These are phyloP conservation scores for Populus simonii DNA, from an alignment of 345 rosid species.

Conservation along the genomic window DNA sequence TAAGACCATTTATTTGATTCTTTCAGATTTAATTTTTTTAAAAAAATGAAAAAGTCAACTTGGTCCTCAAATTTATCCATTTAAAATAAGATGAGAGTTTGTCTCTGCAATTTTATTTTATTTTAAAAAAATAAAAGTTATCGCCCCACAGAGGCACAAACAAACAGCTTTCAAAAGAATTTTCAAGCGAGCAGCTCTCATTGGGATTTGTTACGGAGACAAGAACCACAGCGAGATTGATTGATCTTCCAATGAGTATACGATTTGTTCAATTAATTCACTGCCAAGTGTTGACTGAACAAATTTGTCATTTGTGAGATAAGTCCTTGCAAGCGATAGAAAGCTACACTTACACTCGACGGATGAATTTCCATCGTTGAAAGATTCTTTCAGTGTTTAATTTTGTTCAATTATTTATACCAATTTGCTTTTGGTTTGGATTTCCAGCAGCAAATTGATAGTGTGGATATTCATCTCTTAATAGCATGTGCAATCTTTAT, in stretches of 20 bases:
- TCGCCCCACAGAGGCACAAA: too few species aligned
- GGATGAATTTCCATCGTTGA: too few species aligned
- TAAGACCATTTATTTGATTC: background rate
- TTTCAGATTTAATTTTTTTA: background rate
- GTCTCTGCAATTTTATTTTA: too few species aligned
- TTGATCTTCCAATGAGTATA: background rate
- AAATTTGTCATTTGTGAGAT: background rate
- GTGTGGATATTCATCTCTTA: too few species aligned
- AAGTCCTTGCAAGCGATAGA: background rate
- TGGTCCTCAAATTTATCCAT: background rate
- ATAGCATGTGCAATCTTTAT: too few species aligned
- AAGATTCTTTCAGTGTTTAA: too few species aligned
- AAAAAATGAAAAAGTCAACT: background rate
- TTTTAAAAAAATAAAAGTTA: too few species aligned
- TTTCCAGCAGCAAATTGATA: too few species aligned
- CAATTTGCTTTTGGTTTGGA: too few species aligned
- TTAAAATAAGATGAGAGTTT: background rate
- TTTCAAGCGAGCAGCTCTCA: background rate
- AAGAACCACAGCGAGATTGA: background rate
- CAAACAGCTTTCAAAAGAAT: too few species aligned
- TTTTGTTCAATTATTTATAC: too few species aligned
- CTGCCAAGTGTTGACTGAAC: background rate
- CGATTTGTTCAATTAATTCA: too few species aligned
- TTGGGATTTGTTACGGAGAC: background rate
- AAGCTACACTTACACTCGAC: background rate